A percentile compares a stretch with the other conserved stretches of the same genome.
Evolutionary conservation across 208 protist genomes (phyloP).

Genomic region (Leishmania mexicana): DNA sequence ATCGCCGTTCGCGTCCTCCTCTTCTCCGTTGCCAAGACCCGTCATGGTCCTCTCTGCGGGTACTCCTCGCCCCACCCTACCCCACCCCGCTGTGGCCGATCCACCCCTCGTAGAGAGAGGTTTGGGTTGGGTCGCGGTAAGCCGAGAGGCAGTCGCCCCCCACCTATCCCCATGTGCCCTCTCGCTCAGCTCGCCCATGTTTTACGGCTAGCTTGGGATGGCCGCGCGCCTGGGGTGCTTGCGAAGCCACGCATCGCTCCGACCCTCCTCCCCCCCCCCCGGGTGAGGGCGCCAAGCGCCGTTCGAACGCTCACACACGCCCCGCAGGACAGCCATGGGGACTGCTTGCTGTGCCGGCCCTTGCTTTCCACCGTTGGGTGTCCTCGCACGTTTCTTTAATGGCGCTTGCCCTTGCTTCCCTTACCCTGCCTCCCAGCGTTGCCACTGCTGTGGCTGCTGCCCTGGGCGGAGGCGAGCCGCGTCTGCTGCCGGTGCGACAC

Average conservation of each 20-base stretch:
- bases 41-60: neutral
- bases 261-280: neutral
- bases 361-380: neutral
- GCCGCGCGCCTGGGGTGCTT: neutral
- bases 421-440: constrained; percentile 13
- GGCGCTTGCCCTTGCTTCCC: constrained; percentile 36
- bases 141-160: neutral
- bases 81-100: no score
- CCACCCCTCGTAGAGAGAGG: neutral
- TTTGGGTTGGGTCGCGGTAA: neutral
- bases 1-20: neutral
- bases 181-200: neutral
- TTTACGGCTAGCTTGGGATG: neutral
- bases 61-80: neutral
- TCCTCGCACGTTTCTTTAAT: neutral
- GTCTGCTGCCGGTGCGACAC: neutral
- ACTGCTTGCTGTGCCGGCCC: no score
- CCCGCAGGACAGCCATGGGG: neutral
- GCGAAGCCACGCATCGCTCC: neutral
- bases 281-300: neutral
- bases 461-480: neutral
- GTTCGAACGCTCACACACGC: neutral
- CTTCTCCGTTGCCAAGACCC: neutral
- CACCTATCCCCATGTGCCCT: neutral
- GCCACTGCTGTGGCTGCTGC: constrained; percentile 25